Conservation (phyloP, 2,329 filamentous ascomycete species). For the Bertia moriformis region DNA sequence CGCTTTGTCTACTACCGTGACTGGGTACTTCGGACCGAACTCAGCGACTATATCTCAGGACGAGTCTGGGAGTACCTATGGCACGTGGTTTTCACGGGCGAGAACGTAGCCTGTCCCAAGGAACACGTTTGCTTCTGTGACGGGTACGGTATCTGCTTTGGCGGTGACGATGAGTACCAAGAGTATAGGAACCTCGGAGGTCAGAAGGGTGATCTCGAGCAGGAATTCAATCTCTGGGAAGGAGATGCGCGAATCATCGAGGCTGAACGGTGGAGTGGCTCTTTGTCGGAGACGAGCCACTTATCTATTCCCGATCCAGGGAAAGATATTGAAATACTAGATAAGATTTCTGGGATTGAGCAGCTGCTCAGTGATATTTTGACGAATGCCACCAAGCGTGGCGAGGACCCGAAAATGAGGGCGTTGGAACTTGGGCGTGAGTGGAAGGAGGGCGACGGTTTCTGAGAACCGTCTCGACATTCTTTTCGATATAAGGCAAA, state of each 20-base stretch:
- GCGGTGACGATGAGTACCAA: not conserved
- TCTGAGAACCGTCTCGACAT: no score
- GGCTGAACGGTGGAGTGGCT: not conserved
- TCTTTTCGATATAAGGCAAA: no score
- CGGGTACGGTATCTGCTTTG: slow-evolving; percentile 2
- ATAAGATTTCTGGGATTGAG: not conserved
- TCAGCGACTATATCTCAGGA: slow-evolving; percentile 39
- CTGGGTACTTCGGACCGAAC: slow-evolving; percentile 41
- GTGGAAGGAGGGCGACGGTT: not conserved
- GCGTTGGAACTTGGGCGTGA: not conserved
- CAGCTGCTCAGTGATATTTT: not conserved
- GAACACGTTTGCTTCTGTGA: slow-evolving; percentile 1
- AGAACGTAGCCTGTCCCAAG: not conserved
- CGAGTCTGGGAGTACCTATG: slow-evolving; percentile 50
- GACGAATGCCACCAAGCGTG: not conserved
- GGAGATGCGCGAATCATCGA: not conserved
- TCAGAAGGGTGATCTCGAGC: not conserved
- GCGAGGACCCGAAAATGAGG: not conserved
- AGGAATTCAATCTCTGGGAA: not conserved
- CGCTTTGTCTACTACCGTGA: slow-evolving; percentile 41
- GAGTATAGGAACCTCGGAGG: not conserved
- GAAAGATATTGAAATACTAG: not conserved
- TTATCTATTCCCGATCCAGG: not conserved
- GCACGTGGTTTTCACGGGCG: slow-evolving; percentile 44
- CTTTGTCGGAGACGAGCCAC: not conserved